Evolutionary conservation across 768 basidiomycete genomes (phyloP).

Genomic region (Floccularia luteovirens): DNA sequence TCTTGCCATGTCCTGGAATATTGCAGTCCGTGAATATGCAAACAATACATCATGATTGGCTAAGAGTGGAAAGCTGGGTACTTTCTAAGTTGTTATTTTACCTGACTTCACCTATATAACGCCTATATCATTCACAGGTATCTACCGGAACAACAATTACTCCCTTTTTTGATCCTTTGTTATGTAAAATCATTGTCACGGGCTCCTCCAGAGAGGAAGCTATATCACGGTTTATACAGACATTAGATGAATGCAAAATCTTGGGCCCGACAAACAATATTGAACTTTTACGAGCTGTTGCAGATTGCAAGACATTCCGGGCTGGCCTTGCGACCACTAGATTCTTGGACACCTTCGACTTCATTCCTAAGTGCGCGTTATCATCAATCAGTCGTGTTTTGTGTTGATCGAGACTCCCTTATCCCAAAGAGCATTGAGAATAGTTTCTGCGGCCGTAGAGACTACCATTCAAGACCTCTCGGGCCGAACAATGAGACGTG

Average conservation of each 20-base stretch:
- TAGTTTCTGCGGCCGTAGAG: constrained; percentile 48
- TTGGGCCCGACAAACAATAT: constrained; percentile 58
- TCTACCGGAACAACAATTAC: constrained; percentile 44
- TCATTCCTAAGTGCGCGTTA: constrained; percentile 28
- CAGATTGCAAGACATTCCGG: constrained; percentile 26
- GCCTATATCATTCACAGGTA: constrained; percentile 18
- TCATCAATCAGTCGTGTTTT: background rate
- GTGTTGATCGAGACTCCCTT: background rate
- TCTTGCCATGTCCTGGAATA: constrained; percentile 52
- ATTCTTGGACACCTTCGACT: constrained; percentile 38
- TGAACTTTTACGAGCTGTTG: constrained; percentile 39
- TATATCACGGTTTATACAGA: constrained; percentile 28
- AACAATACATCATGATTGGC: constrained; percentile 31
- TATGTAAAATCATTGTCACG: constrained; percentile 53
- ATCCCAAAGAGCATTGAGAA: constrained; percentile 36
- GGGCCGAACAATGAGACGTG: constrained; percentile 42
- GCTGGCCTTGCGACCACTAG: constrained; percentile 38
- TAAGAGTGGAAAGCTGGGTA: constrained; percentile 58
- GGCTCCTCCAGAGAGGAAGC: constrained; percentile 39
- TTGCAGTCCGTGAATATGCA: constrained; percentile 45
- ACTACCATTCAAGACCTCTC: constrained; percentile 53
- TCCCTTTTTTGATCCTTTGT: constrained; percentile 48
- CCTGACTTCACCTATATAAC: background rate
- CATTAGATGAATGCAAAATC: constrained; percentile 32
- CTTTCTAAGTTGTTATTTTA: constrained; percentile 5